Base-by-base conservation (phyloP, 352 stramenopile species). In the Globisporangium iwayamae region DNA sequence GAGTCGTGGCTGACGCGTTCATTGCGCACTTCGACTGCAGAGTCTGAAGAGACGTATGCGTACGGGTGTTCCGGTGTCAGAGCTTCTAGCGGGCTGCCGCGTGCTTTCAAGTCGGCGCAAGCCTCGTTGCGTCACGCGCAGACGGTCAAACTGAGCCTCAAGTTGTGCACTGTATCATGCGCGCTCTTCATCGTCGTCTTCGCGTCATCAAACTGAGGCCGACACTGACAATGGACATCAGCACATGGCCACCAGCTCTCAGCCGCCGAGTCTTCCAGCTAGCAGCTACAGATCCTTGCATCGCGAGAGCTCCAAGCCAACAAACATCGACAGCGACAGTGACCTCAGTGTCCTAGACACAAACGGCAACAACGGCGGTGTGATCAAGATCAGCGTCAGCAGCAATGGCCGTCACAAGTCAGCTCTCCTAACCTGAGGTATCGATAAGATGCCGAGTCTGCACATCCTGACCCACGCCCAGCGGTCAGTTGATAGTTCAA, bases 321-420 rank as follows among this genome's bases (percentile, higher is more conserved):
- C 13, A 46, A 16, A 18, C 18, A 4, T 48, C 43, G 4, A 60
- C 48, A 67, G 30, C 16, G 60, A 48, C 47, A 55, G 30, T n/a
- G 56, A 66, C 41, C 38, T 53, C 9, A 62, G 16, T 22, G 20
- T 36, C 14, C 20, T 34, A 20, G 55, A 5, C 16, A 20, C 41
- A 47, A 47, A 47, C 14, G 41, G 3, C 41, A 47, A n/a, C 13
- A 51, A 1, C 53, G 46, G 22, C 9, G 39, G 47, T 6, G 64
- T 75, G 41, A 74, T 79, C 41, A 68, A 79, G 30, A 75, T 73
- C 53, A 54, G 57, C 18, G 30, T 8, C 46, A 28, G 20, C 1
- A 56, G n/a, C 25, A 28, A 28, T 25, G 50, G 7, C 14, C 50
- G 25, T 9, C 50, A 39, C 13, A 20, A 36, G 5, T 6, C 48